Conservation (phyloP, 169 alveolate species). For the Eimeria acervulina region DNA sequence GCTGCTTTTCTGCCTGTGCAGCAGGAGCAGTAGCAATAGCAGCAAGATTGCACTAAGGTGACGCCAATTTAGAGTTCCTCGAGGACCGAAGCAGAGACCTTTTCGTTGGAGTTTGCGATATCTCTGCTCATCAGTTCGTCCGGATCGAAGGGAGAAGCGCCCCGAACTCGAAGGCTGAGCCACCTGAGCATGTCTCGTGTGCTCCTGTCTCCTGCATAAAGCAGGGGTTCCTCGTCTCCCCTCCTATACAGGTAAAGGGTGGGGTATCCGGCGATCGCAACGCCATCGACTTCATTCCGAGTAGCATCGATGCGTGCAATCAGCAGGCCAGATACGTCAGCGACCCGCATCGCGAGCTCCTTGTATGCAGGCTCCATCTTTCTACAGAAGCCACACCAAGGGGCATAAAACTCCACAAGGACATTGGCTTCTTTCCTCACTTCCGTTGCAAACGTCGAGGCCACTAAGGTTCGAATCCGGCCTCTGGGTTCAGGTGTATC, state of each 20-base stretch:
- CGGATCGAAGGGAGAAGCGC: slow-evolving; percentile 16
- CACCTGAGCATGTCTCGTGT: slow-evolving; percentile 79
- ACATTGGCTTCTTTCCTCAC: slow-evolving; percentile 64
- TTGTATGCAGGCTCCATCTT: slow-evolving; percentile 83
- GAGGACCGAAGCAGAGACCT: slow-evolving; percentile 11
- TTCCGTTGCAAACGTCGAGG: slow-evolving; percentile 35
- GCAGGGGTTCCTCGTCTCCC: slow-evolving; percentile 49
- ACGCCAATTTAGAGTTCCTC: slow-evolving; percentile 25
- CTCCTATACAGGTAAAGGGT: slow-evolving; percentile 70
- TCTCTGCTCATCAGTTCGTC: slow-evolving; percentile 37
- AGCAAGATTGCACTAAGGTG: background rate
- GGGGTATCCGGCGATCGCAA: slow-evolving; percentile 72
- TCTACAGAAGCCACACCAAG: slow-evolving; percentile 84
- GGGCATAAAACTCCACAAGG: slow-evolving; percentile 81
- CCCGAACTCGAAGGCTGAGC: slow-evolving; percentile 58
- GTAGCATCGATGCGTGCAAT: slow-evolving; percentile 80
- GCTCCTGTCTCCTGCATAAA: slow-evolving; percentile 74
- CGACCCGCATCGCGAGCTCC: slow-evolving; percentile 77
- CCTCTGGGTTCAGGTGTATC: slow-evolving; percentile 64
- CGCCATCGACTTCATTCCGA: slow-evolving; percentile 77
- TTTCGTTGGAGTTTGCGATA: background rate
- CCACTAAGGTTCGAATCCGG: slow-evolving; percentile 69
- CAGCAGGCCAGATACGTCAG: slow-evolving; percentile 66
- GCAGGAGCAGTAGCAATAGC: slow-evolving; percentile 37
- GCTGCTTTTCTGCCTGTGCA: background rate